Base-by-base conservation (phyloP, 441 rosid species). In the Breynia disticha region DNA sequence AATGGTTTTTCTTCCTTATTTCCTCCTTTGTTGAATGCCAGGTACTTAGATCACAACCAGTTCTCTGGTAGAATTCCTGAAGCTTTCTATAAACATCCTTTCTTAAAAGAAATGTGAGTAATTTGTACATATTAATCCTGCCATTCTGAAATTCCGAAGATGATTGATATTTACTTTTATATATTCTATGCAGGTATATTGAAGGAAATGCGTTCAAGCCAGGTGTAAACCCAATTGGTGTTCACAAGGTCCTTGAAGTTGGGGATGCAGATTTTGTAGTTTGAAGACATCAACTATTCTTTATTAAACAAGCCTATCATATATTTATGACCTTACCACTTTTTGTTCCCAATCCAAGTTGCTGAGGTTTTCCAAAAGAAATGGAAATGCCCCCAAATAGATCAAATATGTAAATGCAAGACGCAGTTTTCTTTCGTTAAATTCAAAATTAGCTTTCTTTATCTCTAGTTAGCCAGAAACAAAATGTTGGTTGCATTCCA, bases 1-100 rank as follows among this genome's bases (percentile, higher is more conserved):
- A 2, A 7, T 24, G 32, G 4, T 2, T 24, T 7, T 24, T 24
- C 15, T 15, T 44, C 17, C 15, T 17, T 44, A 16, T 4, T 19
- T 16, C 5, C 37, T 16, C 37, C 42, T 21, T 19, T 35, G n/a
- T 61, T 46, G 35, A 11, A 48, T 59, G 68, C 59, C 79, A 81
- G 91, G 78, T 81, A 87, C 78, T 65, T 87, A 73, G 95, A 90
- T 67, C 86, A 82, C 78, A 84, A 90, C 62, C 88, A 79, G 48
- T 84, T 86, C 63, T 65, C 76, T 7, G 97, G 95, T 52, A 74
- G 66, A 70, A 81, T 90, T 43, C 84, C 94, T 24, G 81, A 79
- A 46, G 79, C 79, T 46, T 79, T 86, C 46, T 86, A 86, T 61
- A 79, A 75, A 54, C 90, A 81, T 50, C 83, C 76, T 15, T 78